These are phyloP conservation scores for Parachaetomium inaequale DNA, from an alignment of 495 filamentous ascomycete genomes.

Conservation along the genomic window DNA sequence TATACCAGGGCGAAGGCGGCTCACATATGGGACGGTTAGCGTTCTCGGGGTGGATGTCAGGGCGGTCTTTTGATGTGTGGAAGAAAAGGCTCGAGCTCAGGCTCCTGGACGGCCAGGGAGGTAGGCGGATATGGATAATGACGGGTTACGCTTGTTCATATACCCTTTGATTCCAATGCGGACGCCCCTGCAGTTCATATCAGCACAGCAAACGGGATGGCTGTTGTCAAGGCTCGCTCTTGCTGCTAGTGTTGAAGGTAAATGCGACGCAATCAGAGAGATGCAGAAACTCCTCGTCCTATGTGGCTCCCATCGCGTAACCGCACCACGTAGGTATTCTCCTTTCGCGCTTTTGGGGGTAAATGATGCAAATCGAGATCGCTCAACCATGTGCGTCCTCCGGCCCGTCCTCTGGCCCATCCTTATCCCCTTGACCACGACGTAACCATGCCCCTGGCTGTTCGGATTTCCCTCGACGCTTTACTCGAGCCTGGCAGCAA, in stretches of 20 bases:
- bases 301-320: too few relatives aligned
- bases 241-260: not conserved
- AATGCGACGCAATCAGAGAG: not conserved
- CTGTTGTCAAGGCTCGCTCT: not conserved
- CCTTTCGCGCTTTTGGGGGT: too few relatives aligned
- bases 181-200: not conserved
- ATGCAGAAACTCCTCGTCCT: not conserved
- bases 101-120: not conserved
- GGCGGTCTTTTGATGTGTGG: not conserved
- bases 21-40: not conserved
- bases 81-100: not conserved
- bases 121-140: not conserved
- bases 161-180: not conserved
- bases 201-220: not conserved
- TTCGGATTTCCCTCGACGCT: too few relatives aligned
- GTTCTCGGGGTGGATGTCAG: not conserved
- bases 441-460: too few relatives aligned
- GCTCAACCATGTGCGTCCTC: too few relatives aligned
- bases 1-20: not conserved
- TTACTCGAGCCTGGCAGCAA: conserved; percentile 16
- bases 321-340: too few relatives aligned
- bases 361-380: too few relatives aligned
- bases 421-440: too few relatives aligned
- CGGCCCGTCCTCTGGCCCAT: too few relatives aligned
- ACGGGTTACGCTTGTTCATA: not conserved